These are phyloP conservation scores for Helichrysum umbraculigerum DNA, from an alignment of 129 eudicot genomes.

Conservation along the genomic window DNA sequence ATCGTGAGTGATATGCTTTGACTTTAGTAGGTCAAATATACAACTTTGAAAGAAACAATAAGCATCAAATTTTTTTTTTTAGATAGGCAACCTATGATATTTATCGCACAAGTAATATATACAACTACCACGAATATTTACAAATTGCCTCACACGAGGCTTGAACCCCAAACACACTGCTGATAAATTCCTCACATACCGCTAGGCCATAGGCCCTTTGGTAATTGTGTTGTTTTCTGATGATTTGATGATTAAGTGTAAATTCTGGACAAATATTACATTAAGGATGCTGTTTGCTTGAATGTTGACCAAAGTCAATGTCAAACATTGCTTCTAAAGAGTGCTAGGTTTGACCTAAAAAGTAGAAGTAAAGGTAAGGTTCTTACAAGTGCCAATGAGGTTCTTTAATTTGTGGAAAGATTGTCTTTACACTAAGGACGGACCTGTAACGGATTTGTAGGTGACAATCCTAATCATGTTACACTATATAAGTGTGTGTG, in stretches of 20 bases:
- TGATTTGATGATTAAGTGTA: not conserved
- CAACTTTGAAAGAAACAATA: not conserved
- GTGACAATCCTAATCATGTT: constrained; percentile 25
- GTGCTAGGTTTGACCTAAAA: constrained; percentile 19
- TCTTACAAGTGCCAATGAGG: not conserved
- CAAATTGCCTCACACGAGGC: no score
- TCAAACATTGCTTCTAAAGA: constrained; percentile 8
- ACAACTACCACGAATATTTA: no score
- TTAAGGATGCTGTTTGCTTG: not conserved
- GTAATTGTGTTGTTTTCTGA: no score
- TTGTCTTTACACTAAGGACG: constrained; percentile 21
- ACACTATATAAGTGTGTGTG: not conserved
- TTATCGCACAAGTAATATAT: no score
- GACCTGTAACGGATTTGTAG: constrained; percentile 12
- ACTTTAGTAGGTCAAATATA: constrained; percentile 18
- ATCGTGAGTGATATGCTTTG: constrained; percentile 2
- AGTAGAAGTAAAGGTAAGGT: constrained; percentile 15
- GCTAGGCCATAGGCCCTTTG: no score
- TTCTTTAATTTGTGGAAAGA: not conserved
- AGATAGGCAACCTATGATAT: no score
- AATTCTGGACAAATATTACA: not conserved
- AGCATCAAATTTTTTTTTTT: no score
- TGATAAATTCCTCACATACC: no score
- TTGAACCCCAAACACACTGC: no score
- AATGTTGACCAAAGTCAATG: not conserved